Evolutionary conservation across 768 basidiomycete genomes (phyloP), one percentile per base, ranked within the genome.

Genomic region (Panus rudis): DNA sequence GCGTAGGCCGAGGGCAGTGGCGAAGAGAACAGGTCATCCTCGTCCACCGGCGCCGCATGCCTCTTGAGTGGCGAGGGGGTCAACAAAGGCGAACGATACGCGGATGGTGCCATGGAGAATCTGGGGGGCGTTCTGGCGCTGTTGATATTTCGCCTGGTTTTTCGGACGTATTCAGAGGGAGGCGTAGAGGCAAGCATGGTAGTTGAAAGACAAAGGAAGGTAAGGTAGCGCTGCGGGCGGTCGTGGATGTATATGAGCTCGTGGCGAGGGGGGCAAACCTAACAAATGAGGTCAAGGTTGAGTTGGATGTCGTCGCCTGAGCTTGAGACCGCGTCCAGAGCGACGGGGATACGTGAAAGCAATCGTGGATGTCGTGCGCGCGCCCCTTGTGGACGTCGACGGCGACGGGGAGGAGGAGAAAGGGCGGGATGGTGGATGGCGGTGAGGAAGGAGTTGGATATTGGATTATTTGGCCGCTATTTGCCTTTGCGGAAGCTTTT

Each of bases 21-120:
- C 51, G 66, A 52, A 70, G 73, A 64, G 55, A 78, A 78, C 46
- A 72, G 60, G 53, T 79, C 74, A 50, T 79, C 74, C 41, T 60
- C 50, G 51, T 73, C 70, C 61, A 50, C 43, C 66, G 58, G 52
- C 70, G 72, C 41, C 69, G 62, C 13, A 64, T 63, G 64, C 49
- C 69, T 68, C 41, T 74, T 67, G 47, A 78, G 69, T 10, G 80
- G 80, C 4, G 82, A 84, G 17, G 82, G 78, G 1, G 79, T 76
- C 37, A 77, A 68, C 74, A 81, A 75, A 34, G 79, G 74, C 24
- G 76, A 72, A 52, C 75, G 73, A 52, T 67, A 73, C 31, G 69
- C 63, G 25, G 63, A 48, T 14, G 51, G 28, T 19, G 57, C 52
- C 40, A 53, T 35, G 30, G 54, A 42, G 34, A 60, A 45, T 28